Evolutionary conservation across 768 basidiomycete species (phyloP).

Genomic region (Lactarius akahatsu): DNA sequence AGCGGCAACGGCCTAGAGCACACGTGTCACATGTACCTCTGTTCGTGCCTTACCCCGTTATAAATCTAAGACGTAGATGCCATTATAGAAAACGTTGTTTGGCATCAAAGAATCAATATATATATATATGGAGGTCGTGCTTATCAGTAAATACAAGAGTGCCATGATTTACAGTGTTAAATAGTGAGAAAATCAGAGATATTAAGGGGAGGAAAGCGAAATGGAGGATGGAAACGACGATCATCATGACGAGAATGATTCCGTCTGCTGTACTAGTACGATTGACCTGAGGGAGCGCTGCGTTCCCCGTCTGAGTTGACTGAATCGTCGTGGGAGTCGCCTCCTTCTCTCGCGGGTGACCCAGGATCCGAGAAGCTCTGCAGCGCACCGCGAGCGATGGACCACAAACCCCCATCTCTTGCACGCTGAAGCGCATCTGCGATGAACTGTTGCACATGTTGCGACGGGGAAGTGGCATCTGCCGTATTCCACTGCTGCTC

Average conservation of each 20-base stretch:
- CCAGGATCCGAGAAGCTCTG: conserved; percentile 1
- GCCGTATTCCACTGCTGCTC: conserved; percentile 31
- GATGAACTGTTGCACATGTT: conserved; percentile 47
- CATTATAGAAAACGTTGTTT: not conserved
- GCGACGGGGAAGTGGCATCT: conserved; percentile 34
- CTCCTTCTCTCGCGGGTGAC: conserved; percentile 1
- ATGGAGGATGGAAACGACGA: not conserved
- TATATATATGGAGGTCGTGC: too few relatives aligned
- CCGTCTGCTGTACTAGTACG: too few relatives aligned
- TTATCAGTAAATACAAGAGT: conserved; percentile 12
- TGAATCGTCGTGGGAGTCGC: not conserved
- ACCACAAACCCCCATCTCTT: conserved; percentile 21
- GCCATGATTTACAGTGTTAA: conserved; percentile 22
- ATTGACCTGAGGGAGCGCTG: not conserved
- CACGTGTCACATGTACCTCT: not conserved
- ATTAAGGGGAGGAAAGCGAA: not conserved
- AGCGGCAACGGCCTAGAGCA: conserved; percentile 7
- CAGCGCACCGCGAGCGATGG: conserved; percentile 17
- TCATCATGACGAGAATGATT: not conserved
- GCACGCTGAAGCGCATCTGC: conserved; percentile 41
- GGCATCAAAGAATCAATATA: not conserved
- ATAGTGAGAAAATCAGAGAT: conserved; percentile 10
- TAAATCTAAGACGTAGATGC: not conserved
- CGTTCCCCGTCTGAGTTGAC: not conserved
- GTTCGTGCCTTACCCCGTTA: conserved; percentile 1